Evolutionary conservation across 2,329 filamentous ascomycete species (phyloP).

Genomic region (Chaetomiaceae sp.): DNA sequence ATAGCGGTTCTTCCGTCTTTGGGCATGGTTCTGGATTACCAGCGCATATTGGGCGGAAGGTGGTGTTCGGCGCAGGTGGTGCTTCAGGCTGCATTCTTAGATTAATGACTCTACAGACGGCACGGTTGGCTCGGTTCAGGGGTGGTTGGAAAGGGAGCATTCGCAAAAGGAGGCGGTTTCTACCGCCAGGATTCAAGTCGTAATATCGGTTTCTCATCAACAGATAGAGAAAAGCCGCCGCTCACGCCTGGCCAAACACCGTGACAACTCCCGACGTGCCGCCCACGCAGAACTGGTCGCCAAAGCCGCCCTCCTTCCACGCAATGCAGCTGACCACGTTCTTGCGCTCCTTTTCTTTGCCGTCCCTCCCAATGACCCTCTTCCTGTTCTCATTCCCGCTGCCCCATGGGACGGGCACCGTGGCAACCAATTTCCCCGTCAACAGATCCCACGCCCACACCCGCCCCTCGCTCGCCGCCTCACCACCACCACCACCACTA

Average conservation of each 20-base stretch:
- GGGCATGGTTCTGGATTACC: conserved; percentile 14
- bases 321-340: conserved; percentile 58
- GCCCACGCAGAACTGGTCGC: conserved; percentile 59
- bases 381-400: conserved; percentile 40
- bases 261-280: conserved; percentile 61
- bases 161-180: no score
- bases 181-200: no score
- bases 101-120: conserved; percentile 4
- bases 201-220: no score
- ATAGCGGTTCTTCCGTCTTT: conserved; percentile 7
- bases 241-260: conserved; percentile 44
- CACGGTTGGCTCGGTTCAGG: not conserved
- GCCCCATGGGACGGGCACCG: conserved; percentile 54
- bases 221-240: no score
- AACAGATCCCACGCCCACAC: conserved; percentile 81
- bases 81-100: conserved; percentile 3
- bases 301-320: conserved; percentile 57
- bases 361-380: conserved; percentile 52
- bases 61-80: conserved; percentile 22
- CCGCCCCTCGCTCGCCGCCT: conserved; percentile 45
- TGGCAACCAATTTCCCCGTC: conserved; percentile 60
- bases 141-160: not conserved
- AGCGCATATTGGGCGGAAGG: conserved; percentile 12
- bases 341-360: conserved; percentile 51
- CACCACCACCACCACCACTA: conserved; percentile 20